Evolutionary conservation across 2,329 filamentous ascomycete species (phyloP).

Genomic region (Clathrospora elynae): DNA sequence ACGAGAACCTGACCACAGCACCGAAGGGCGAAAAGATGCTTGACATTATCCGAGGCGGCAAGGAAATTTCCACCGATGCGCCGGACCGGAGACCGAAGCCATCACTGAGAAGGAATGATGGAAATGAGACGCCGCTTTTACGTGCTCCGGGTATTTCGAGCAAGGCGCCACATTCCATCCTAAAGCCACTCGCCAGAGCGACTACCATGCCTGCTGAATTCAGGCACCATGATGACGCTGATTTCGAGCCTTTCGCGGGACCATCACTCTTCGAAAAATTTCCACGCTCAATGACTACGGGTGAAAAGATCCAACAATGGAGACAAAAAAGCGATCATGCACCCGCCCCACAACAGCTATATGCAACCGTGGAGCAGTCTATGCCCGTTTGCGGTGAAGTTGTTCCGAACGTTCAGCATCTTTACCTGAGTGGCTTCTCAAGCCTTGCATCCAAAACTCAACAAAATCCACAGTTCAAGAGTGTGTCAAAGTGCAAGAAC

Average conservation of each 20-base stretch:
- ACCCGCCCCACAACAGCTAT: background rate
- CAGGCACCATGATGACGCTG: constrained; percentile 7
- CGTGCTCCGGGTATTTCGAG: constrained; percentile 37
- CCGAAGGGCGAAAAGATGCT: constrained; percentile 72
- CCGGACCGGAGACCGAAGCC: background rate
- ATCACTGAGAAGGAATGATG: background rate
- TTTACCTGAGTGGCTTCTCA: constrained; percentile 19
- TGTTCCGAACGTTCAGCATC: constrained; percentile 16
- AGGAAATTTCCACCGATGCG: constrained; percentile 5
- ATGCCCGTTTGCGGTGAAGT: constrained; percentile 28
- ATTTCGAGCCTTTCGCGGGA: constrained; percentile 27
- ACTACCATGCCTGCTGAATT: constrained; percentile 28
- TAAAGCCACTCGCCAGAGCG: constrained; percentile 26
- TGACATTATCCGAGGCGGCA: constrained; percentile 53
- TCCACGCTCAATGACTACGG: constrained; percentile 32
- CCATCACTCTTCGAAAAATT: constrained; percentile 31
- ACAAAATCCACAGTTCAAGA: background rate
- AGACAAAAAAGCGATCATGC: constrained; percentile 6
- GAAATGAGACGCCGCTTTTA: constrained; percentile 17
- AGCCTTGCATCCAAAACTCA: background rate
- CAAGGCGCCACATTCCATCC: constrained; percentile 13
- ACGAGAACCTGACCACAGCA: constrained; percentile 74
- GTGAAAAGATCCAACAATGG: constrained; percentile 30
- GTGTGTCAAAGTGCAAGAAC: constrained; percentile 23
- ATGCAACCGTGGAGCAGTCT: background rate